Conservation (phyloP, 2,329 filamentous ascomycete species). For the Myotisia sp. region DNA sequence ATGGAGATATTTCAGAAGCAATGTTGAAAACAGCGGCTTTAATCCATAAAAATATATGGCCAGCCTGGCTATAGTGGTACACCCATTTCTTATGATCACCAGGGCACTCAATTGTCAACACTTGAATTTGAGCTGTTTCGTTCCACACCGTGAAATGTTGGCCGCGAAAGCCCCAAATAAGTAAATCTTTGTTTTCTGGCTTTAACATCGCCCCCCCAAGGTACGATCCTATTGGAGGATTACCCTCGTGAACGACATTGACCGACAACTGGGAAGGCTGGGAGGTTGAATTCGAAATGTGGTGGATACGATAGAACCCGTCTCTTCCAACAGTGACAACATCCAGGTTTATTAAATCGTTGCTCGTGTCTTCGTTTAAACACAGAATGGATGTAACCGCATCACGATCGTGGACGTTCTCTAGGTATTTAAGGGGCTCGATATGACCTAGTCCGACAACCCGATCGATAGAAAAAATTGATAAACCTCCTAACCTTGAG, state of each 20-base stretch:
- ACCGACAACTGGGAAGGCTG: constrained; percentile 24
- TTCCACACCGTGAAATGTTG: constrained; percentile 74
- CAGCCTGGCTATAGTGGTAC: constrained; percentile 26
- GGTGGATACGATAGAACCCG: constrained; percentile 56
- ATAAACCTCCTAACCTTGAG: constrained; percentile 41
- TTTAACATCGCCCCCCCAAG: constrained; percentile 59
- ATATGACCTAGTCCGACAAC: not conserved
- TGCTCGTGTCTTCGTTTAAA: constrained; percentile 12
- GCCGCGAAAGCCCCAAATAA: constrained; percentile 68
- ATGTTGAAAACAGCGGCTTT: constrained; percentile 46
- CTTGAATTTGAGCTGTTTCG: constrained; percentile 52
- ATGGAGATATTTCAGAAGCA: constrained; percentile 25
- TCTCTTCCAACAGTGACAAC: constrained; percentile 65
- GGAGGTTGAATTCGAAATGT: constrained; percentile 15
- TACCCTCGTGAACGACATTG: constrained; percentile 50
- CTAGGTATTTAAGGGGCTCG: constrained; percentile 10
- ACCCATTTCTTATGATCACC: constrained; percentile 70
- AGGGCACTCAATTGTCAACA: constrained; percentile 64
- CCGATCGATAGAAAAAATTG: constrained; percentile 28
- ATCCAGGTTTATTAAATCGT: constrained; percentile 9
- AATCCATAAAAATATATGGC: constrained; percentile 56
- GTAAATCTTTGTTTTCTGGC: constrained; percentile 38
- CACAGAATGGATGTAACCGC: constrained; percentile 51
- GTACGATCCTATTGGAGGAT: constrained; percentile 57
- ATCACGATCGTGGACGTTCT: constrained; percentile 38